Evolutionary conservation across 805 yeast genomes (phyloP), one percentile per base, ranked within the genome.

Genomic region (Kuraishia piskuri): DNA sequence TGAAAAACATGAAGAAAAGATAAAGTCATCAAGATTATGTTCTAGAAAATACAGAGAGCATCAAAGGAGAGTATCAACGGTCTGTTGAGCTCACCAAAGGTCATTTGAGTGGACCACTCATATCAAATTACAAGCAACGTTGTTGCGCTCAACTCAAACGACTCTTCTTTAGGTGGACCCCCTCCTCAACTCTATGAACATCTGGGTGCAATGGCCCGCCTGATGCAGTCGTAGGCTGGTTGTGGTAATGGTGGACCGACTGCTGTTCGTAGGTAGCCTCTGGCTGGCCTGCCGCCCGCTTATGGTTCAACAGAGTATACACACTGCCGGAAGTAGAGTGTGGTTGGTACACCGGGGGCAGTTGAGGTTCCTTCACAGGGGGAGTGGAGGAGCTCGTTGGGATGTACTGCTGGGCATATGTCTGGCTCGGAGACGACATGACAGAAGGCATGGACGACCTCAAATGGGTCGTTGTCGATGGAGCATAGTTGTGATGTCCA

Each of bases 291-390:
- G 24, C 26, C 14, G 22, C 26, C 45, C 48, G 6, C 9, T 40
- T 50, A 46, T 52, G 54, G 40, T 52, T 52, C 47, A 52, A 22
- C 23, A 52, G 45, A 7, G 51, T 25, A 45, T 52, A 52, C 9
- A 52, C 51, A 14, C 48, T 25, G 5, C 26, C 53, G 5, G 40
- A 31, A 14, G n/a, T n/a, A 31, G 40, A 31, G 17, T 31, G 40
- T 5, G 8, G 40, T 31, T 31, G 40, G 17, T 31, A 31, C n/a
- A 12, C 40, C 9, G 40, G 40, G 17, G 40, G 40, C 40, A 31
- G 40, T 12, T 8, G 40, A n/a, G 40, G 40, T 10, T 31, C 40
- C 40, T 31, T 31, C 7, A 12, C 40, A 31, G 40, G 8, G 3
- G 40, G 40, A 12, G 40, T 31, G 9, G 40, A 31, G 8, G 40